Evolutionary conservation across 495 filamentous ascomycete species (phyloP).

Genomic region (Penicillium fimorum): DNA sequence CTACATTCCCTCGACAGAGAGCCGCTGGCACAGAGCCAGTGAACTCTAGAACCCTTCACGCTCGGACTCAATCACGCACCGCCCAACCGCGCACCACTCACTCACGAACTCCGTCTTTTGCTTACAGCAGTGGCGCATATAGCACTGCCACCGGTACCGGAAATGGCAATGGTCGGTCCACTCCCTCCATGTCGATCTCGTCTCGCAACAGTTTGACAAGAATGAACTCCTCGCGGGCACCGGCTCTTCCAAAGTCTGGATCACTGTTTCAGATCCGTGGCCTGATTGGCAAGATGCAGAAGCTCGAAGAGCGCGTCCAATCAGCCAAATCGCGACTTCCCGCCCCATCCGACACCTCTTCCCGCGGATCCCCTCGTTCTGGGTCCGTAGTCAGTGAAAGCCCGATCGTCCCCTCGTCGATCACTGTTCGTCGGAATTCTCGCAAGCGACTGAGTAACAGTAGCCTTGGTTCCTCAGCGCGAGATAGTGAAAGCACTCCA

Average conservation of each 20-base stretch:
- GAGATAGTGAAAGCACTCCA: conserved; percentile 44
- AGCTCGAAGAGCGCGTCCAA: conserved; percentile 88
- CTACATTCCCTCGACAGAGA: conserved; percentile 41
- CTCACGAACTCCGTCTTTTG: conserved; percentile 54
- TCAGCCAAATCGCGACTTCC: conserved; percentile 92
- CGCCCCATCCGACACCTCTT: conserved; percentile 72
- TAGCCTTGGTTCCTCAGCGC: conserved; percentile 55
- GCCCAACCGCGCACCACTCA: conserved; percentile 36
- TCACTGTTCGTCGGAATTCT: conserved; percentile 74
- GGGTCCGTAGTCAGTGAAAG: conserved; percentile 52
- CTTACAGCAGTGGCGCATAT: conserved; percentile 40
- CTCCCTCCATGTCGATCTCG: conserved; percentile 38
- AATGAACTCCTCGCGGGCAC: conserved; percentile 27
- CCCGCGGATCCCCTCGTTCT: conserved; percentile 70
- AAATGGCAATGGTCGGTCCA: conserved; percentile 39
- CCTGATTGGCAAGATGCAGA: conserved; percentile 94
- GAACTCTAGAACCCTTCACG: conserved; percentile 38
- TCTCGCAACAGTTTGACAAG: conserved; percentile 41
- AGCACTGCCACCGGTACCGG: conserved; percentile 42
- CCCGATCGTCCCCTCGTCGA: conserved; percentile 61
- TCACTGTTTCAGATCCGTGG: conserved; percentile 91
- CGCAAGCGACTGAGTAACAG: conserved; percentile 63
- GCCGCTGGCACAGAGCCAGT: conserved; percentile 37
- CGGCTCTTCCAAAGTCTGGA: conserved; percentile 67
- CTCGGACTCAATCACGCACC: conserved; percentile 41